A percentile compares a stretch with the other conserved stretches of the same genome.
Evolutionary conservation across 805 yeast genomes (phyloP).

Genomic region (Yarrowia sp.): DNA sequence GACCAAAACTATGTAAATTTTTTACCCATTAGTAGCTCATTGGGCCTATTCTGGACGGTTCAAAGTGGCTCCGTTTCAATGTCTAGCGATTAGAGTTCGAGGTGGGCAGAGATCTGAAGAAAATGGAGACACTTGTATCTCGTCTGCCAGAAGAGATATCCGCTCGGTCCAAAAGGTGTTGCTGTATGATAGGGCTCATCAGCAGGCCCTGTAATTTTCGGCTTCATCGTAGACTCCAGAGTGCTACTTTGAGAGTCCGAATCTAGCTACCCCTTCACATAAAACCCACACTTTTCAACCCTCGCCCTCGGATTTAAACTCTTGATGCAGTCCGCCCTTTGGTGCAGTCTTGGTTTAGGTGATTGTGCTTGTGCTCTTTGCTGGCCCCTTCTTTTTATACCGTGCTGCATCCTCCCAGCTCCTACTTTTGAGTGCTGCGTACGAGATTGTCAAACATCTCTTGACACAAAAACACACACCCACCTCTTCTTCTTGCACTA

Average conservation of each 20-base stretch:
- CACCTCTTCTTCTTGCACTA: slow-evolving; percentile 25
- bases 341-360: slow-evolving; percentile 35
- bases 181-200: no score
- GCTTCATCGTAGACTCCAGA: neutral
- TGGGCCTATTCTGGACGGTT: neutral
- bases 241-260: neutral
- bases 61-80: slow-evolving; percentile 15
- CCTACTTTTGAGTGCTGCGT: slow-evolving; percentile 31
- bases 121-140: neutral
- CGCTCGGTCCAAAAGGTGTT: neutral
- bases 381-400: slow-evolving; percentile 36
- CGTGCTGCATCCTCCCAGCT: slow-evolving; percentile 36
- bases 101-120: slow-evolving; percentile 30
- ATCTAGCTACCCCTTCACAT: slow-evolving; percentile 25
- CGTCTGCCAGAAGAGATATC: neutral
- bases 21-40: neutral
- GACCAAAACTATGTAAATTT: neutral
- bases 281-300: slow-evolving; percentile 24
- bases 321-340: slow-evolving; percentile 33
- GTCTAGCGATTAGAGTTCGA: slow-evolving; percentile 10
- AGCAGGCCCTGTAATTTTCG: neutral
- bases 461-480: slow-evolving; percentile 20
- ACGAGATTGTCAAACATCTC: slow-evolving; percentile 35
- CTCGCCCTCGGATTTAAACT: slow-evolving; percentile 34
- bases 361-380: slow-evolving; percentile 27